Evolutionary conservation across 331 rosid genomes (phyloP).

Genomic region (Malus hybrid): DNA sequence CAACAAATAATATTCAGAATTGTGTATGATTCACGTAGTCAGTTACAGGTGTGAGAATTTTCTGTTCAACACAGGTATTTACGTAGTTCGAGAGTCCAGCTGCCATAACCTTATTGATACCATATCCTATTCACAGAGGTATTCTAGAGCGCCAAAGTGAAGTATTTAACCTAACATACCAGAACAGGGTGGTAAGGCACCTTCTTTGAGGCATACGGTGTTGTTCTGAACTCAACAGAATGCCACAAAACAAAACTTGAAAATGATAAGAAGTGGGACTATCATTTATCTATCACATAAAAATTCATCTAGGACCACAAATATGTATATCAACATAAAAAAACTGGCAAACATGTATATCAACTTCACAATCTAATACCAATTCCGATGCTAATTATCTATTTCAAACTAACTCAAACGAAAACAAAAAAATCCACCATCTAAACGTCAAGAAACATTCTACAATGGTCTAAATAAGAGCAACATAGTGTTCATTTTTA

Average conservation of each 20-base stretch:
- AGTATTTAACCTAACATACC: background rate
- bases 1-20: background rate
- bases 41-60: background rate
- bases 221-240: background rate
- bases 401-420: background rate
- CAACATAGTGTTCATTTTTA: background rate
- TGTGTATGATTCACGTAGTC: background rate
- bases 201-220: background rate
- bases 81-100: background rate
- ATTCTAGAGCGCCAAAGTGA: background rate
- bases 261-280: background rate
- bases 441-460: background rate
- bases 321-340: background rate
- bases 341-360: background rate
- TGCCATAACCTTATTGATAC: background rate
- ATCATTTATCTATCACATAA: background rate
- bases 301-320: background rate
- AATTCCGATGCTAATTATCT: background rate
- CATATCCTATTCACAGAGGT: background rate
- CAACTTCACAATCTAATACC: background rate
- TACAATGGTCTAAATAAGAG: background rate
- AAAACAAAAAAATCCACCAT: background rate
- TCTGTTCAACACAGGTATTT: background rate
- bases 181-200: background rate
- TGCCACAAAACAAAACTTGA: background rate